Conservation (phyloP, 495 filamentous ascomycete genomes). For the Penicillium malachiteum region DNA sequence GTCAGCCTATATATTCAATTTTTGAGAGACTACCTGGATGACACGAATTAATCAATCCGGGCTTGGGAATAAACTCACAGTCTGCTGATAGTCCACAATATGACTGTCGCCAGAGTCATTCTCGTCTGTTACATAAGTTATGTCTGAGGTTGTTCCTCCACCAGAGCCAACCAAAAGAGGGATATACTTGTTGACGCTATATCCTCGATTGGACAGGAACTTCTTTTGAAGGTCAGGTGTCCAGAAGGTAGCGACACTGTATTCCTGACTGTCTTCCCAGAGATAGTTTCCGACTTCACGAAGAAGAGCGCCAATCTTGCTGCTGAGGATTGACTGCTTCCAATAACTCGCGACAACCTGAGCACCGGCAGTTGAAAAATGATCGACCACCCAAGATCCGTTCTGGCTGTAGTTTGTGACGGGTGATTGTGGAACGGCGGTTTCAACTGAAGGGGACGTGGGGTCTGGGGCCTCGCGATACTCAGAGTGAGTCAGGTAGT, state of each 20-base stretch:
- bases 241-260: slow-evolving; percentile 41
- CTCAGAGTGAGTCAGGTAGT: not conserved
- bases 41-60: too few species aligned
- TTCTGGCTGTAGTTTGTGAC: slow-evolving; percentile 34
- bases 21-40: not conserved
- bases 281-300: slow-evolving; percentile 41
- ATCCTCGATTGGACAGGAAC: slow-evolving; percentile 35
- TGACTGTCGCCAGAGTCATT: slow-evolving; percentile 21
- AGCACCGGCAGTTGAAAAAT: slow-evolving; percentile 46
- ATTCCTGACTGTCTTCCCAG: slow-evolving; percentile 55
- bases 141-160: not conserved
- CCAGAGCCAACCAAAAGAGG: not conserved
- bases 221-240: slow-evolving; percentile 41
- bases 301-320: slow-evolving; percentile 31
- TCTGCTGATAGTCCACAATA: slow-evolving; percentile 7
- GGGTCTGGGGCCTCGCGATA: not conserved
- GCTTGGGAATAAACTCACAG: not conserved
- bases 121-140: slow-evolving; percentile 1
- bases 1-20: not conserved
- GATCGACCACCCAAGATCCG: slow-evolving; percentile 51
- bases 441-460: not conserved
- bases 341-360: slow-evolving; percentile 43
- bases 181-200: slow-evolving; percentile 9
- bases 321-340: slow-evolving; percentile 42
- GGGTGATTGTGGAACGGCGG: not conserved